A percentile compares a stretch with the other conserved stretches of the same genome.
phyloP scores from a whole-genome alignment of 2,329 filamentous ascomycete species.

The Colletotrichum chrysophilum region DNA sequence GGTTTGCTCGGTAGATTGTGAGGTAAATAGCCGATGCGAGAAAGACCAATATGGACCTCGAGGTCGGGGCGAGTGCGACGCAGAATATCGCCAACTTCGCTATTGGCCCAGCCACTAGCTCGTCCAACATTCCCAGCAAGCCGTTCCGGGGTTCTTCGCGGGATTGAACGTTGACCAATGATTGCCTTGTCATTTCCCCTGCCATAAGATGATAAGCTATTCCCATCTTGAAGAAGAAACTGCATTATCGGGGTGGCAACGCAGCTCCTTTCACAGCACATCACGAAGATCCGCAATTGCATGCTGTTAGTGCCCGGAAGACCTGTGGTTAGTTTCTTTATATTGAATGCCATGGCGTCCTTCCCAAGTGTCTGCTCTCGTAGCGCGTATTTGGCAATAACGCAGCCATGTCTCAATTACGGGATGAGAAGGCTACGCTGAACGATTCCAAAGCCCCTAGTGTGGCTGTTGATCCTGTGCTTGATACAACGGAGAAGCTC shows the following conservation, averaged over 20 bases:
- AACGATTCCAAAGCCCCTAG: not conserved
- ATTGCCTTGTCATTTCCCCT: not conserved
- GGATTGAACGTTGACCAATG: not conserved
- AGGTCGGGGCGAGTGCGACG: not conserved
- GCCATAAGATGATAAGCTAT: not conserved
- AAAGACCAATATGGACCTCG: not conserved
- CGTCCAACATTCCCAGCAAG: not conserved
- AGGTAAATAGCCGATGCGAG: not conserved
- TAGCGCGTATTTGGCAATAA: not conserved
- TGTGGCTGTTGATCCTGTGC: not conserved
- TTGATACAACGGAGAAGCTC: conserved; percentile 2
- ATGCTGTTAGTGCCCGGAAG: not conserved
- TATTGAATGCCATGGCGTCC: not conserved
- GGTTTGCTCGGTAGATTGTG: not conserved
- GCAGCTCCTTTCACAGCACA: not conserved
- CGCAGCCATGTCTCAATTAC: not conserved
- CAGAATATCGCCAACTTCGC: not conserved
- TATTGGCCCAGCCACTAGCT: not conserved
- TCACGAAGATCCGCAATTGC: conserved; percentile 15
- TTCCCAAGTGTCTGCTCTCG: not conserved
- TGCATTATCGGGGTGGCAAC: conserved; percentile 1
- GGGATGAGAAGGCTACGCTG: not conserved
- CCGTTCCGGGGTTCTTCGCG: not conserved
- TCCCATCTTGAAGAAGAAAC: not conserved
- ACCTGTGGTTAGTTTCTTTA: not conserved